Evolutionary conservation across 2,329 filamentous ascomycete genomes (phyloP).

Genomic region (Cadophora gregata): DNA sequence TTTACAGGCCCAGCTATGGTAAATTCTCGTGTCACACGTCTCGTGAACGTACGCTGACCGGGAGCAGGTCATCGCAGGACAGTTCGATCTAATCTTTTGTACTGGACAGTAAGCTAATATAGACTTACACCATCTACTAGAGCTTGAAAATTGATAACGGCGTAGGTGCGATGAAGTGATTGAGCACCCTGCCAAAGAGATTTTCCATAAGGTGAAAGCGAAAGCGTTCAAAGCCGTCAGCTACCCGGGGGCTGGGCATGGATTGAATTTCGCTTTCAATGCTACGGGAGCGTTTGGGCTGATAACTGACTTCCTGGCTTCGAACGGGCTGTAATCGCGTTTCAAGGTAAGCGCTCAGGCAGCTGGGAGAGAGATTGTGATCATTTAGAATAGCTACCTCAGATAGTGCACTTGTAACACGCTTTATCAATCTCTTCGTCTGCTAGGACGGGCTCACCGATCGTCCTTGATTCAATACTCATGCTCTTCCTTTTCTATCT

Average conservation of each 20-base stretch:
- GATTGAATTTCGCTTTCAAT: conserved; percentile 38
- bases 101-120: background rate
- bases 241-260: conserved; percentile 47
- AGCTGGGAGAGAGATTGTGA: too few relatives aligned
- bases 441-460: too few relatives aligned
- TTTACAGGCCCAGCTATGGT: conserved; percentile 6
- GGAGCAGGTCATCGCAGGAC: conserved; percentile 2
- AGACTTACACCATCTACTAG: background rate
- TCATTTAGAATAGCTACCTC: too few relatives aligned
- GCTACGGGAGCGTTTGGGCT: conserved; percentile 23
- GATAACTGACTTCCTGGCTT: conserved; percentile 20
- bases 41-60: background rate
- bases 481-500: too few relatives aligned
- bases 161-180: conserved; percentile 18
- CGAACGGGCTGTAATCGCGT: conserved; percentile 5
- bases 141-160: background rate
- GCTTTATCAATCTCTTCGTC: too few relatives aligned
- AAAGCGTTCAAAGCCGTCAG: conserved; percentile 39
- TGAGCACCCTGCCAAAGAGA: conserved; percentile 18
- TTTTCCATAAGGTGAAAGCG: conserved; percentile 21
- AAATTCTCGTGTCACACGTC: background rate
- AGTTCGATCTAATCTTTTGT: conserved; percentile 3
- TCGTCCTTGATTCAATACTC: too few relatives aligned
- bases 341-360: too few relatives aligned
- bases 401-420: too few relatives aligned